Conservation (phyloP, 805 yeast species). For the Ogataea pilisensis region DNA sequence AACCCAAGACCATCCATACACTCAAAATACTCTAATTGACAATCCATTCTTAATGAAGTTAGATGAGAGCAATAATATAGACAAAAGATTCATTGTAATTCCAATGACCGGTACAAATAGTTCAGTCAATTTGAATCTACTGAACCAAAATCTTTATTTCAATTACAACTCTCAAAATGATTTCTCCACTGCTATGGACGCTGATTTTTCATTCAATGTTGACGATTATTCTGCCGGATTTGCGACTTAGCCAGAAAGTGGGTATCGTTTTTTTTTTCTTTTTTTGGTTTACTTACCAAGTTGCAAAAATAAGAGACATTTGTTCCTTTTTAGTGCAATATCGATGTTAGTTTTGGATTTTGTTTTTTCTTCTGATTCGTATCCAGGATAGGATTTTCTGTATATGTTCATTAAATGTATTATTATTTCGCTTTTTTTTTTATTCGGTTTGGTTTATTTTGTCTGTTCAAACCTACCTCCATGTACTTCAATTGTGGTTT, state of each 20-base stretch:
- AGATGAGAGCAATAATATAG: neutral
- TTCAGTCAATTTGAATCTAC: neutral
- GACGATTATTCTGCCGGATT: constrained; percentile 18
- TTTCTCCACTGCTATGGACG: constrained; percentile 10
- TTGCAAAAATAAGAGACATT: no score
- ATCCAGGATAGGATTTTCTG: neutral
- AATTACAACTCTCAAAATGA: constrained; percentile 9
- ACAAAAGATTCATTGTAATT: neutral
- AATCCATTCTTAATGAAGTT: neutral
- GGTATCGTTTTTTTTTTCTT: no score
- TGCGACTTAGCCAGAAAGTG: neutral
- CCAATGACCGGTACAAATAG: neutral
- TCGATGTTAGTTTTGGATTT: neutral
- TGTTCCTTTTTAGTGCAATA: no score
- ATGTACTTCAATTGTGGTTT: no score
- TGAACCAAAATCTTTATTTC: neutral
- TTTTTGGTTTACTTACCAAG: no score
- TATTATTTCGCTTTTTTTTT: neutral
- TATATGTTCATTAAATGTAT: neutral
- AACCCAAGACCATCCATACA: neutral
- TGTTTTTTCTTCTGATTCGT: neutral
- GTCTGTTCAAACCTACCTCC: no score
- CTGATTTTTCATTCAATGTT: constrained; percentile 22
- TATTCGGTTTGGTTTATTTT: no score
- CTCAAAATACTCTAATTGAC: neutral